A percentile compares a stretch with the other conserved stretches of the same genome.
Evolutionary conservation across 2,329 filamentous ascomycete genomes (phyloP).

Genomic region (Parasarocladium wereldwijsianum): DNA sequence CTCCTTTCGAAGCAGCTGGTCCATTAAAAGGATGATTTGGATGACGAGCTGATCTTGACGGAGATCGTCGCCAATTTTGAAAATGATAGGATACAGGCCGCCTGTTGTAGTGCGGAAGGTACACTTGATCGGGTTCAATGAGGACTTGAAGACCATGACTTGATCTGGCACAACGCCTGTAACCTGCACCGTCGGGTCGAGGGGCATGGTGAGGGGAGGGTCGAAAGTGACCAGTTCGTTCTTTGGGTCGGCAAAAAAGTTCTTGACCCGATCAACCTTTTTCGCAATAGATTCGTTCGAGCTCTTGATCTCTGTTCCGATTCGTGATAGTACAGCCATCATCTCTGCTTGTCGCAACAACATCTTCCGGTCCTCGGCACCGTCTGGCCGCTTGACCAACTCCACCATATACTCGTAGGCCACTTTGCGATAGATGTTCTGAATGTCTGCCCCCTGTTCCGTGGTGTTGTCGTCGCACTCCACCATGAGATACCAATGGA

Average conservation of each 20-base stretch:
- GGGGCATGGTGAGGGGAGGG: constrained; percentile 70
- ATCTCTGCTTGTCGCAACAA: constrained; percentile 81
- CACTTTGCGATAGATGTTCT: constrained; percentile 80
- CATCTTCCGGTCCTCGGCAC: constrained; percentile 58
- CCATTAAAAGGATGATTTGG: constrained; percentile 95
- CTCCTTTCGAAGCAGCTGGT: constrained; percentile 85
- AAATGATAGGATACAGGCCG: constrained; percentile 77
- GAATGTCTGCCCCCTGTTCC: constrained; percentile 59
- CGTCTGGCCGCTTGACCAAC: constrained; percentile 56
- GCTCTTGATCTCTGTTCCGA: constrained; percentile 76
- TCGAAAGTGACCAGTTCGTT: constrained; percentile 78
- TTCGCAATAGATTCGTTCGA: constrained; percentile 62
- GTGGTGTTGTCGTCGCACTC: constrained; percentile 79
- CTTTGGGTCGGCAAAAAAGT: constrained; percentile 72
- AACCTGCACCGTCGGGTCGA: constrained; percentile 72
- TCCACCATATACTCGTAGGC: constrained; percentile 94
- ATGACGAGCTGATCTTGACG: constrained; percentile 96
- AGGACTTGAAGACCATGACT: constrained; percentile 88
- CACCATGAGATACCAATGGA: constrained; percentile 98
- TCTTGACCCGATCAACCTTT: constrained; percentile 75
- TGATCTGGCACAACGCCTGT: constrained; percentile 72
- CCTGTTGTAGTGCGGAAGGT: constrained; percentile 73
- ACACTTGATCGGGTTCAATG: constrained; percentile 77
- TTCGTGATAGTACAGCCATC: constrained; percentile 71
- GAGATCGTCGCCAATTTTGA: constrained; percentile 93